Percentiles rank a stretch among this genome's conserved stretches.
Conservation (phyloP, 257 asterid species). For the Handroanthus guayacan region DNA sequence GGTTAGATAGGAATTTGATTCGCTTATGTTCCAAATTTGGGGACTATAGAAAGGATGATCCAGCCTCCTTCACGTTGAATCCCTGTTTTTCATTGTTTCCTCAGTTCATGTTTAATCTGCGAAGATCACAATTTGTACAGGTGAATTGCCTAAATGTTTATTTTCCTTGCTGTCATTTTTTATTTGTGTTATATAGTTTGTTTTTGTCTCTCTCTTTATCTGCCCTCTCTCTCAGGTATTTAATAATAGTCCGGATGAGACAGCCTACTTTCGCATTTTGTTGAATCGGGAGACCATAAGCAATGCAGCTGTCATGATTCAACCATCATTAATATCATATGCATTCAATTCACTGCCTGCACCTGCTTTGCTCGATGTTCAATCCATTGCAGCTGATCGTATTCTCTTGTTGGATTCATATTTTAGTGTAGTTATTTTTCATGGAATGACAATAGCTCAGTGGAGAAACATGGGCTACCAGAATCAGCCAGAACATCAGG, state of each 20-base stretch:
- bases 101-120: constrained; percentile 94
- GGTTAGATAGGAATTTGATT: constrained; percentile 95
- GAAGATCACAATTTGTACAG: constrained; percentile 97
- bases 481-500: constrained; percentile 89
- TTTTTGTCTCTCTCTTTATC: neutral
- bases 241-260: constrained; percentile 98
- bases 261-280: constrained; percentile 95
- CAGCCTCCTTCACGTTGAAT: constrained; percentile 83
- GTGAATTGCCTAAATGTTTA: constrained; percentile 44
- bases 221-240: constrained; percentile 66
- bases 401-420: constrained; percentile 92
- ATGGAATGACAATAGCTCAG: constrained; percentile 96
- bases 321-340: constrained; percentile 87
- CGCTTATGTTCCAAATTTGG: constrained; percentile 97
- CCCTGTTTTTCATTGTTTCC: constrained; percentile 88
- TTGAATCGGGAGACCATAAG: constrained; percentile 89
- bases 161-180: constrained; percentile 15
- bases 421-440: constrained; percentile 92
- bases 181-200: neutral
- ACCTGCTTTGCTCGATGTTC: constrained; percentile 93
- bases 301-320: constrained; percentile 98
- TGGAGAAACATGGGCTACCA: constrained; percentile 99
- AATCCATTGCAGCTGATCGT: constrained; percentile 90
- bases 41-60: constrained; percentile 96
- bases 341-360: constrained; percentile 85